Evolutionary conservation across 768 basidiomycete genomes (phyloP), one percentile per base, ranked within the genome.

Genomic region (Ramaria sp.): DNA sequence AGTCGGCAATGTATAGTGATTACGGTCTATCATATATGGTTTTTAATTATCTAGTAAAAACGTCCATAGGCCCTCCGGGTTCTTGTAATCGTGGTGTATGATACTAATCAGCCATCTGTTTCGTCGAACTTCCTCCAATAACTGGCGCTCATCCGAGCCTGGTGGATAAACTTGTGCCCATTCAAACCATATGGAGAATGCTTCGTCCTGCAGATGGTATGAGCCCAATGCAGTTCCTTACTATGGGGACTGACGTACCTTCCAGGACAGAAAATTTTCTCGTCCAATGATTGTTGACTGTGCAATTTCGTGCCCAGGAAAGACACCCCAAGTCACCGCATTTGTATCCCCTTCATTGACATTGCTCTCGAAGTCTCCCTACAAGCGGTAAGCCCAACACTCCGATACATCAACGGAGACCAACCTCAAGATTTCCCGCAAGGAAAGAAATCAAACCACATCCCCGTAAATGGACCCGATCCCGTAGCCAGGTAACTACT

Each of bases 271-370:
- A 74, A 99, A 99, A 13, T 91, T 95, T 64, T 92, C 86, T 48
- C 79, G 80, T 64, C 97, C 96, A 34, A 99, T 98, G 60, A 98
- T 92, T 0, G 96, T 99, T 5, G 95, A 89, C 63, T 97, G 95
- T 1, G 85, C 79, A 44, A 99, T 85, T 68, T 99, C 96, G 64
- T 96, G 88, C 0, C 91, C 96, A 0, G 93, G 90, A 67, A 99
- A 99, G 5, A 98, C 85, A 54, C 94, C 96, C 96, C 96, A 99
- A 1, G 96, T 99, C 6, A 99, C 96, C 0, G 93, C 94, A 66
- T 97, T 97, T 54, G 88, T 79, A 13, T 81, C 85, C 32, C 78
- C 81, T 44, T 84, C 80, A 1, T 78, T 73, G 22, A 95, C 79
- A 64, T 96, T 98, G 12, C 81, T 91, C 59, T 74, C 71, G 57